Conservation (phyloP, 2,329 filamentous ascomycete genomes). For the Aureobasidium vineae region DNA sequence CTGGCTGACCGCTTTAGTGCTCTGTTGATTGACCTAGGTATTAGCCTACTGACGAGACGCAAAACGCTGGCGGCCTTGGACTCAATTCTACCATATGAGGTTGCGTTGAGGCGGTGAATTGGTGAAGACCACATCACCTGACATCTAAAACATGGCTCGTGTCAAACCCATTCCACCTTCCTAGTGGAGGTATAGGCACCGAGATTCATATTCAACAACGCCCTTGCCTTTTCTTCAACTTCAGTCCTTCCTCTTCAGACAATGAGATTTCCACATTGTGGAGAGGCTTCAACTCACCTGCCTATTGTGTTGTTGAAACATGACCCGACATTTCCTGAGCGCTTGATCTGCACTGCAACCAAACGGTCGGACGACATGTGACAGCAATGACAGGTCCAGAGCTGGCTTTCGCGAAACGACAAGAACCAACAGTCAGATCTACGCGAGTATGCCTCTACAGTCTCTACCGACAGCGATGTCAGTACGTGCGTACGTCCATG, state of each 20-base stretch:
- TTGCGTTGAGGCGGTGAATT: not conserved
- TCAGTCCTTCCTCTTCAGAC: not conserved
- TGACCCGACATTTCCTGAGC: not conserved
- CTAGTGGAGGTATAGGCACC: not conserved
- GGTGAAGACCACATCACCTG: not conserved
- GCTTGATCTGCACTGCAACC: not conserved
- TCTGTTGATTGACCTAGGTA: not conserved
- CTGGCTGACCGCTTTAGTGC: constrained; percentile 2
- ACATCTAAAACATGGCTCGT: not conserved
- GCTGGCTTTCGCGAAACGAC: not conserved
- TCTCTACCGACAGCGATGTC: not conserved
- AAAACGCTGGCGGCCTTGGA: not conserved
- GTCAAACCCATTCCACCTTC: constrained; percentile 5
- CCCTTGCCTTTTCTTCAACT: not conserved
- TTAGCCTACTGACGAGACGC: not conserved
- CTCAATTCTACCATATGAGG: not conserved
- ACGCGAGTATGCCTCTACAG: not conserved
- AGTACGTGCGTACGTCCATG: not conserved
- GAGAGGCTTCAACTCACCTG: not conserved
- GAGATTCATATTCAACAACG: constrained; percentile 1
- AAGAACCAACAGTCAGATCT: not conserved
- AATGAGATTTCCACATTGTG: not conserved
- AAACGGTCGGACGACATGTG: constrained; percentile 13
- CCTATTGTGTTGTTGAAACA: not conserved
- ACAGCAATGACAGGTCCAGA: not conserved